These are phyloP conservation scores for Simplicillium aogashimaense DNA, from an alignment of 2,329 filamentous ascomycete genomes.

Conservation along the genomic window DNA sequence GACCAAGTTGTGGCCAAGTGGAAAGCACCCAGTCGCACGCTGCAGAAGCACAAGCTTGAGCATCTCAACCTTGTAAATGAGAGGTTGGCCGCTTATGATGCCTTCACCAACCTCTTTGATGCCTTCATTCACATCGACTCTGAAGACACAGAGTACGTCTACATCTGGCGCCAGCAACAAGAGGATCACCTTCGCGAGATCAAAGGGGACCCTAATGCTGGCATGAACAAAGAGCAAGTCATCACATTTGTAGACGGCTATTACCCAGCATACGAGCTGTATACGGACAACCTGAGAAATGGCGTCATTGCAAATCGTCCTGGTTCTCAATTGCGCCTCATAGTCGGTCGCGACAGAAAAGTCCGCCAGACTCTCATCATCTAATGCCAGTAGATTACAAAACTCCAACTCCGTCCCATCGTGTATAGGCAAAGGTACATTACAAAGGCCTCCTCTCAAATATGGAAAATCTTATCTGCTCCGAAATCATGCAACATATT, in stretches of 20 bases:
- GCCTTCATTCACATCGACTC: conserved; percentile 57
- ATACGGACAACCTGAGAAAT: conserved; percentile 45
- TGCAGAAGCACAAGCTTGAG: conserved; percentile 35
- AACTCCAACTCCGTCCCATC: too few species aligned
- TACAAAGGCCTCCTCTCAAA: too few species aligned
- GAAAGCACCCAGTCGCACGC: conserved; percentile 39
- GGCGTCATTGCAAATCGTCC: conserved; percentile 43
- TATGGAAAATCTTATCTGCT: too few species aligned
- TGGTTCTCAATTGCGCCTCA: conserved; percentile 48
- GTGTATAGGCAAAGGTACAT: too few species aligned
- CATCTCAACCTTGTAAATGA: conserved; percentile 42
- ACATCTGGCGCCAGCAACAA: conserved; percentile 75
- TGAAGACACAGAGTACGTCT: conserved; percentile 64
- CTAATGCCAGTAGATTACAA: conserved; percentile 8
- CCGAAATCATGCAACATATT: background rate
- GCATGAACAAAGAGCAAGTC: conserved; percentile 78
- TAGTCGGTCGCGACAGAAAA: conserved; percentile 50
- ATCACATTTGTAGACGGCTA: conserved; percentile 61
- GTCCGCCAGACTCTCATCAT: conserved; percentile 47
- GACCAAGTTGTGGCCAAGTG: conserved; percentile 40
- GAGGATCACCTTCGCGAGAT: conserved; percentile 58
- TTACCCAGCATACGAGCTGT: conserved; percentile 65
- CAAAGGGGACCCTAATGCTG: conserved; percentile 46
- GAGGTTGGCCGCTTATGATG: conserved; percentile 34
- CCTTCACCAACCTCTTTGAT: conserved; percentile 38